Evolutionary conservation across 2,329 filamentous ascomycete species (phyloP), one percentile per base, ranked within the genome.

Genomic region (Metarhizium robertsii): DNA sequence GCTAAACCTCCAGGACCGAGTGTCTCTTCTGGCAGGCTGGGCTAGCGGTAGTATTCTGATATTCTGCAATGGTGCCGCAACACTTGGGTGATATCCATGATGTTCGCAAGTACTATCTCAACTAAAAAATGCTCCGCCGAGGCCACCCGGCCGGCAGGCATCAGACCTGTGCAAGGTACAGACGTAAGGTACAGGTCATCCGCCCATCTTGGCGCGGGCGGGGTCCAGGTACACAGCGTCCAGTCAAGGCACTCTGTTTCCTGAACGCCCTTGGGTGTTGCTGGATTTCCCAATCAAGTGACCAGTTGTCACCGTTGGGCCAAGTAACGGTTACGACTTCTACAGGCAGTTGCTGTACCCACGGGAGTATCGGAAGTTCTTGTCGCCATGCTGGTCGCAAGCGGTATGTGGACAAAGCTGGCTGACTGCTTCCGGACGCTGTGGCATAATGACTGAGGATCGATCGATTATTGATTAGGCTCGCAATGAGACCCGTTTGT

Each of bases 131-230:
- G 32, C 32, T 34, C 32, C 32, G 32, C 32, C 6, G 10, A 34
- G 32, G 10, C 6, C 32, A 11, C 10, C 32, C 49, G 32, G 25
- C 25, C 25, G 25, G 25, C 25, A 25, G 3, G 25, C 25, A 25
- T 40, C 16, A n/a, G 20, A 36, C 49, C 29, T 29, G 49, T 18
- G n/a, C 34, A 48, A 48, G 45, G 45, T 43, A n/a, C 20, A 46
- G 59, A 68, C 65, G 67, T 65, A 68, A 70, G 67, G 67, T 66
- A 70, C 67, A 69, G 65, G 67, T 69, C 67, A 69, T 66, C 67
- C 69, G 66, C 67, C 58, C 66, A 62, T 56, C 49, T 66, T 64
- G 63, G 66, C 64, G 66, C 60, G 62, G 62, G 61, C 64, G 59
- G 64, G 66, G 57, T 53, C 62, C 66, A 68, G 67, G 66, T 67